Evolutionary conservation across 2,329 filamentous ascomycete genomes (phyloP).

Genomic region (Trichoderma sp.): DNA sequence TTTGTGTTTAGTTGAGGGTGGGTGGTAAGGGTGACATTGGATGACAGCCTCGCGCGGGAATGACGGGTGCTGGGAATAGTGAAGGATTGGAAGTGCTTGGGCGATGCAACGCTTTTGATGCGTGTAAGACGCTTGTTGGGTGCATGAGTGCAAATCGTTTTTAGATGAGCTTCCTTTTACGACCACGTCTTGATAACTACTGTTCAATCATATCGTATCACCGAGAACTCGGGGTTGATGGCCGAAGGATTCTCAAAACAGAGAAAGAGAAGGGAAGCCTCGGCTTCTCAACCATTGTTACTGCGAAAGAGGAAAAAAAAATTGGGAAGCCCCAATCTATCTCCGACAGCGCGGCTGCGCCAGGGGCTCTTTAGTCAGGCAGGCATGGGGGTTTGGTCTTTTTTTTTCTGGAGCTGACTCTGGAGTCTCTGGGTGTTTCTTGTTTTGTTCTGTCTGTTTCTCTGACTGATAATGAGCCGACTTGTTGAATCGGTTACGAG

Average conservation of each 20-base stretch:
- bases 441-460: neutral
- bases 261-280: neutral
- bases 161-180: slow-evolving; percentile 6
- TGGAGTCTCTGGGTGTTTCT: neutral
- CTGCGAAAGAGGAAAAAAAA: neutral
- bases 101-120: neutral
- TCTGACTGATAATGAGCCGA: neutral
- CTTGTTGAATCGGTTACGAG: neutral
- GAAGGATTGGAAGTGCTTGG: neutral
- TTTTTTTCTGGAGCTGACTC: neutral
- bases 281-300: neutral
- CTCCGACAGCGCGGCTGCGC: neutral
- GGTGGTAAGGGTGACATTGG: neutral
- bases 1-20: neutral
- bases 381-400: neutral
- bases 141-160: neutral
- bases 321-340: neutral
- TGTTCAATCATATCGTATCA: neutral
- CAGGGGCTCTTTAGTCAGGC: neutral
- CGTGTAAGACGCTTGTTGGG: slow-evolving; percentile 6
- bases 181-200: neutral
- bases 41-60: neutral
- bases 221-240: neutral
- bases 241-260: neutral
- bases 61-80: neutral